Base-by-base conservation (phyloP, 306 rosid genomes). In the Ochetophila trinervis region DNA sequence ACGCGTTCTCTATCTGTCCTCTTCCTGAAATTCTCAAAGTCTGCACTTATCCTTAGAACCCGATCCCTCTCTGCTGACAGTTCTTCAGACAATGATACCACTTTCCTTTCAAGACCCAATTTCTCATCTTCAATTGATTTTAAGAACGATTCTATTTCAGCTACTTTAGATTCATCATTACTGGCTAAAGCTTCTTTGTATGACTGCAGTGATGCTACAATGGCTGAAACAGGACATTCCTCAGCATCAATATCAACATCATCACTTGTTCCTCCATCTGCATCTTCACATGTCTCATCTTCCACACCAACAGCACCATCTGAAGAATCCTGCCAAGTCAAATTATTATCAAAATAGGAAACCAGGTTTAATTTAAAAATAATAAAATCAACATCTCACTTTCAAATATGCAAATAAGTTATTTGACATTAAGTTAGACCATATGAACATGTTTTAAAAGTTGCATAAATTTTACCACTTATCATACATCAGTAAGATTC, bases 11-110 rank as follows among this genome's bases (percentile, higher is more conserved):
- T 84, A 51, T 92, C 98, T 3, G 96, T 87, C 83, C 98, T 89
- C 82, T 89, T 92, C 77, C 98, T 83, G 62, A 87, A 92, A 86
- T 92, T 92, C 69, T 92, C 98, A 66, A 92, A 92, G 71, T 92
- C 98, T 5, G 98, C 98, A 82, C 93, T 78, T 68, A 92, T 89
- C 82, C 98, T 82, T 65, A 92, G 82, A 76, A 87, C 56, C 45
- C 98, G 84, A n/a, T 74, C 91, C 78, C 53, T 89, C 64, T 80
- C 96, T 59, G 35, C 57, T 2, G 79, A 77, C 66, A 89, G 65
- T 68, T 87, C 98, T 68, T 85, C 89, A 45, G 83, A 82, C 70
- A 87, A 71, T 49, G 88, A 76, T 56, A 67, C 66, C 47, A 85
- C 60, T 76, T 80, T 85, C 57, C 49, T 74, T 84, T 87, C 85